A percentile compares a stretch with the other conserved stretches of the same genome.
These are phyloP conservation scores for Chlorella ohadii DNA, from an alignment of 139 green algal genomes.

Conservation along the genomic window DNA sequence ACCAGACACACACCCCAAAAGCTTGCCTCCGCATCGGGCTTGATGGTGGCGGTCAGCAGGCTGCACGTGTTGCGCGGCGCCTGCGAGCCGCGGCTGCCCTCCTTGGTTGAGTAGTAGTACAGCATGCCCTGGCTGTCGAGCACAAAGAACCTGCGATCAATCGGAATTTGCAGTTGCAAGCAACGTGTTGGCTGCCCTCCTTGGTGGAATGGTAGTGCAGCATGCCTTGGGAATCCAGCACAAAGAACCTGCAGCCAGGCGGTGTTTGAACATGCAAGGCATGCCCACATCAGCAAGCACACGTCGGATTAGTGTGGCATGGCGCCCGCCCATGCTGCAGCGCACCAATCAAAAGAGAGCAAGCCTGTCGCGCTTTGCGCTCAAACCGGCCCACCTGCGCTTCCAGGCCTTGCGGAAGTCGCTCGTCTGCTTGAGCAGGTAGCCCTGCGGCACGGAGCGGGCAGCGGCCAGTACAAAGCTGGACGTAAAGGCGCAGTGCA, in stretches of 20 bases:
- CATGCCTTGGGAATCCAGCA: constrained; percentile 81
- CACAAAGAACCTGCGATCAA: neutral
- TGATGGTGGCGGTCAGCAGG: constrained; percentile 90
- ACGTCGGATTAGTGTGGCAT: no score
- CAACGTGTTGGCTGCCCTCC: no score
- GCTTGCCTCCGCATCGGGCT: constrained; percentile 35
- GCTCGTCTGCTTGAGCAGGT: constrained; percentile 78
- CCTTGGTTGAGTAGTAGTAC: constrained; percentile 30
- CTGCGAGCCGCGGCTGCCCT: constrained; percentile 41
- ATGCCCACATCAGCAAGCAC: no score
- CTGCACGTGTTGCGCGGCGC: constrained; percentile 67
- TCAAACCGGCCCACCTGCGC: constrained; percentile 50
- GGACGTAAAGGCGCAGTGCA: no score
- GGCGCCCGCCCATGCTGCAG: no score
- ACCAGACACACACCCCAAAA: no score
- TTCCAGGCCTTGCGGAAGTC: constrained; percentile 79
- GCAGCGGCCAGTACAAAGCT: no score
- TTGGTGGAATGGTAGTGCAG: no score
- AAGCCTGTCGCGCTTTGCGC: no score
- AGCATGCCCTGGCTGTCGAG: neutral
- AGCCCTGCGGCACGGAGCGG: constrained; percentile 55
- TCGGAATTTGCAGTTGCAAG: no score
- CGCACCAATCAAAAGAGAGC: no score
- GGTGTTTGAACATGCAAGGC: no score
- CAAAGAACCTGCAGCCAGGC: constrained; percentile 95